Percentiles rank a stretch among this genome's conserved stretches.
phyloP scores from a whole-genome alignment of 257 asterid genomes.

The Nicotiana tomentosiformis region DNA sequence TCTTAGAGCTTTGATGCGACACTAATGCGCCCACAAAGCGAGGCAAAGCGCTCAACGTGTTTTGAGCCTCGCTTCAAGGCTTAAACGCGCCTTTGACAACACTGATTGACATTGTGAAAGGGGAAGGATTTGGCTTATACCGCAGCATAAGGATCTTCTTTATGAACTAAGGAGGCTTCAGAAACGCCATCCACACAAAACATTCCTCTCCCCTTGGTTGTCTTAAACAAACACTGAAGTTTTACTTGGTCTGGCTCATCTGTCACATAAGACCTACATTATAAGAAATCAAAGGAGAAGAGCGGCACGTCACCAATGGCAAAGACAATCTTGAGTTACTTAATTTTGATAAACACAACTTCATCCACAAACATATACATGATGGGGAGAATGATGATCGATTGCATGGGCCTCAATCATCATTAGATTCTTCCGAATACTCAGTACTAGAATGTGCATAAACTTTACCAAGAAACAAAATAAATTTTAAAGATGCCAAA shows the following conservation, averaged over 20 bases:
- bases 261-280: conserved; percentile 72
- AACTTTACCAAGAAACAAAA: neutral
- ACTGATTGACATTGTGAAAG: neutral
- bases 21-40: too few species aligned
- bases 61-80: too few species aligned
- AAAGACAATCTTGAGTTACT: neutral
- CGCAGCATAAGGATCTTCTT: conserved; percentile 90
- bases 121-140: conserved; percentile 32
- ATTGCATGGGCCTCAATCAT: neutral
- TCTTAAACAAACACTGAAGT: conserved; percentile 40
- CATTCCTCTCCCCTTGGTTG: conserved; percentile 82
- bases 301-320: conserved; percentile 17
- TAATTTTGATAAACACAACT: neutral
- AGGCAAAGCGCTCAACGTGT: too few species aligned
- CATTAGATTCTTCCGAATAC: neutral
- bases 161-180: conserved; percentile 65
- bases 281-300: conserved; percentile 42
- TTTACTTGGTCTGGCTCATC: conserved; percentile 51
- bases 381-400: neutral
- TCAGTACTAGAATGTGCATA: neutral
- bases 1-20: too few species aligned
- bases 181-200: conserved; percentile 45
- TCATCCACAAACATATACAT: neutral
- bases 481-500: neutral
- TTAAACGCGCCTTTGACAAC: too few species aligned